Evolutionary conservation across 176 grass and related monocot species (phyloP), one percentile per base, ranked within the genome.

Genomic region (Triticum timopheevii): DNA sequence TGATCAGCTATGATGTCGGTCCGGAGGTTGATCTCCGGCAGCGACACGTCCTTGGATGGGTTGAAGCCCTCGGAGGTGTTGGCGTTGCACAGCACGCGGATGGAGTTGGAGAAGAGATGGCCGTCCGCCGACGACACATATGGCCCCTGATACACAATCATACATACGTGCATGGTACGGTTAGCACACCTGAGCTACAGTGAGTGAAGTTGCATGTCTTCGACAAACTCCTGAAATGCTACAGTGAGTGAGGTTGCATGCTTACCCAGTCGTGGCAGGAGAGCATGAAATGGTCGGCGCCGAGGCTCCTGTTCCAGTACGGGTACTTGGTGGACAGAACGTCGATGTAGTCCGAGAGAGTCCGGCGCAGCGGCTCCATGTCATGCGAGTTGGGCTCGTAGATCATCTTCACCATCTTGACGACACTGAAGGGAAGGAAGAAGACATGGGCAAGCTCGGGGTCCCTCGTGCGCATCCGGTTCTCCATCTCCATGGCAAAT

Each of bases 241-340:
- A 28, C 5, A 16, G 8, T 45, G 40, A 24, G 0, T 49, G 44
- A 15, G 13, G 49, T 52, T 35, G n/a, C 39, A 39, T 49, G 12
- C 81, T 84, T 88, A 98, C 93, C 93, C 96, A 98, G 35, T 98
- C 96, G 72, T 98, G 96, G 82, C 96, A 98, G 47, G 96, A 98
- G 8, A 98, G 88, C 93, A 96, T 94, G 90, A 98, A 94, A 83
- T 98, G 96, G 47, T 98, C 96, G 0, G 92, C 92, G 2, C 96
- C 96, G 1, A 86, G 59, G 88, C 93, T 94, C 28, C 93, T 86
- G 61, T 98, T 98, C 96, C 96, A 98, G 47, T 82, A 95, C 0
- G 92, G 90, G 76, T 98, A 84, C 91, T 88, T 95, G 44, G 4
- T 2, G 5, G 90, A 44, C 33, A 98, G 24, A 2, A 94, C 93